A percentile compares a stretch with the other conserved stretches of the same genome.
These are phyloP conservation scores for Hyphodiscus hymeniophilus DNA, from an alignment of 495 filamentous ascomycete genomes.

Conservation along the genomic window DNA sequence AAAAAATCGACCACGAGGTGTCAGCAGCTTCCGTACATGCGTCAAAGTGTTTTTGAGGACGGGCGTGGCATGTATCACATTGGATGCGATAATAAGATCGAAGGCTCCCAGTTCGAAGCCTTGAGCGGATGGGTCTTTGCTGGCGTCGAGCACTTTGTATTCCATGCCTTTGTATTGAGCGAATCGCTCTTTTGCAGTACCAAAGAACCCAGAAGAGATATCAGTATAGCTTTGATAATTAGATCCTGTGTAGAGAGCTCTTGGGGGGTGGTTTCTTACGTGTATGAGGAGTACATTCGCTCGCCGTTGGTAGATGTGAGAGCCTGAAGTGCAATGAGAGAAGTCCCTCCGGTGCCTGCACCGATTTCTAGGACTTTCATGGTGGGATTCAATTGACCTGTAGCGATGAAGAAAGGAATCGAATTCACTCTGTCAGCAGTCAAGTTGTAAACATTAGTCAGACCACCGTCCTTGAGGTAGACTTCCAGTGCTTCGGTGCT, in stretches of 20 bases:
- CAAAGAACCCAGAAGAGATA: constrained; percentile 42
- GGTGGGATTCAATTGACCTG: constrained; percentile 21
- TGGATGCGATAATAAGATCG: constrained; percentile 42
- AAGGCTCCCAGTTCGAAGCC: constrained; percentile 37
- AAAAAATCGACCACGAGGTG: constrained; percentile 2
- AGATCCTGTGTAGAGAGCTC: too few species aligned
- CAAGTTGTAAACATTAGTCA: constrained; percentile 24
- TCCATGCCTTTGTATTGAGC: not conserved
- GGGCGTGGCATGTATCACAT: constrained; percentile 45
- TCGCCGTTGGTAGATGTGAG: not conserved
- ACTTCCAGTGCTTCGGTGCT: constrained; percentile 15
- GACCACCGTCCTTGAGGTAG: constrained; percentile 18
- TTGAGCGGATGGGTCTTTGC: constrained; percentile 33
- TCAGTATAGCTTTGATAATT: constrained; percentile 29
- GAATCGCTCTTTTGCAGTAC: constrained; percentile 22
- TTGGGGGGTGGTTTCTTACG: too few species aligned
- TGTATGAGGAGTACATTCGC: constrained; percentile 20
- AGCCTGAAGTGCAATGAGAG: constrained; percentile 5
- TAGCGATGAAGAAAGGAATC: constrained; percentile 14
- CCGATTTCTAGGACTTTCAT: constrained; percentile 31
- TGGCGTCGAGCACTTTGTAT: constrained; percentile 35
- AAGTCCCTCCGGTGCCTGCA: constrained; percentile 27
- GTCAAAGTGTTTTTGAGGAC: constrained; percentile 13
- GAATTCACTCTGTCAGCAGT: too few species aligned
- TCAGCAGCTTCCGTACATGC: not conserved